Evolutionary conservation across 257 asterid genomes (phyloP).

Genomic region (Verbascum thapsus): DNA sequence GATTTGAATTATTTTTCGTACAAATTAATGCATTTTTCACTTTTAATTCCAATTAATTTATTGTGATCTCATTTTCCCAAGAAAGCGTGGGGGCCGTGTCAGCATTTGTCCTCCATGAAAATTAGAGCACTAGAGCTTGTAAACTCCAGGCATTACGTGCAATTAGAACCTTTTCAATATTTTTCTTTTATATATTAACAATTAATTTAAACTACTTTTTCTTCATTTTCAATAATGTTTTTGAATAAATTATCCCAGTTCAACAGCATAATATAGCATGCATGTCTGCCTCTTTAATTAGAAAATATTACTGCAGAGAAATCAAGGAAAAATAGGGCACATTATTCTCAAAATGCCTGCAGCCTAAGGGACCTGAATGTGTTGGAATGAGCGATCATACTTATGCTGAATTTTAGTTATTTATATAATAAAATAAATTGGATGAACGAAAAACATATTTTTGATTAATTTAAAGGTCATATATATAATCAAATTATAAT

Average conservation of each 20-base stretch:
- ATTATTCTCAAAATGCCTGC: conserved; percentile 37
- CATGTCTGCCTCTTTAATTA: conserved; percentile 21
- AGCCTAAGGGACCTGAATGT: conserved; percentile 20
- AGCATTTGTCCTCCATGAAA: conserved; percentile 42
- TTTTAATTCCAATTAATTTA: not conserved
- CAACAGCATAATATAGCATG: conserved; percentile 14
- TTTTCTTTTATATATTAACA: not conserved
- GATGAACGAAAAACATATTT: too few species aligned
- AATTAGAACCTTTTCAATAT: conserved; percentile 5
- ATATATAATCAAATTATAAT: too few species aligned
- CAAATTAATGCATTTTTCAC: too few species aligned
- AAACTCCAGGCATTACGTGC: conserved; percentile 48
- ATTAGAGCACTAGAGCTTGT: conserved; percentile 14
- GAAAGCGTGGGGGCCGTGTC: conserved; percentile 49
- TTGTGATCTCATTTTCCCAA: conserved; percentile 20
- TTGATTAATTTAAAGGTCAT: too few species aligned
- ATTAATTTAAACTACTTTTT: not conserved
- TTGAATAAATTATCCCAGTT: conserved; percentile 7
- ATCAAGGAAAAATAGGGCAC: conserved; percentile 28
- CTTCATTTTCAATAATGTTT: conserved; percentile 18
- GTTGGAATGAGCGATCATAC: conserved; percentile 33
- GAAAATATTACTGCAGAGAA: conserved; percentile 17
- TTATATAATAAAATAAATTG: too few species aligned
- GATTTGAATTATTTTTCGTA: too few species aligned
- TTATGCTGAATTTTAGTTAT: not conserved